Evolutionary conservation across 306 rosid genomes (phyloP).

Genomic region (Cucurbita pepo): DNA sequence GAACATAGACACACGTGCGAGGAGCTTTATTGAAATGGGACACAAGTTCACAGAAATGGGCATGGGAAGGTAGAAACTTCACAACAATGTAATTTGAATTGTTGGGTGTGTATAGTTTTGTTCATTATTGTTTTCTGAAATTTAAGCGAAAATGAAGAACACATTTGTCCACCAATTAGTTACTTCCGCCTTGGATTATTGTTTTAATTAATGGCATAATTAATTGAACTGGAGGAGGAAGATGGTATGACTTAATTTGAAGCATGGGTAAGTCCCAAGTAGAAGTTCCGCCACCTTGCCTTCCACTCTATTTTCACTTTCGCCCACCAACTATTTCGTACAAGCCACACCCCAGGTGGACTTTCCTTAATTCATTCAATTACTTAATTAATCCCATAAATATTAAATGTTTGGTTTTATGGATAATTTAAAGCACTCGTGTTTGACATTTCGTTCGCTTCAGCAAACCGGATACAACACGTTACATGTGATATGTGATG

Average conservation of each 20-base stretch:
- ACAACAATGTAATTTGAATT: no score
- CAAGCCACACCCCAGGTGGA: background rate
- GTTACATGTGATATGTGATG: no score
- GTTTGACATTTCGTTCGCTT: background rate
- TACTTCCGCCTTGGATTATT: no score
- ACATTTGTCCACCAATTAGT: no score
- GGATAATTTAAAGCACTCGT: background rate
- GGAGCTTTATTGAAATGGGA: slow-evolving; percentile 32
- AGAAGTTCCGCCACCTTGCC: background rate
- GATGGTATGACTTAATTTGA: background rate
- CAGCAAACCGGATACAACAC: no score
- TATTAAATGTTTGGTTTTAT: background rate
- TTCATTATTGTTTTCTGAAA: no score
- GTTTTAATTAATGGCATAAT: no score
- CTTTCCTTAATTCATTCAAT: no score
- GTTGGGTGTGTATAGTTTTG: background rate
- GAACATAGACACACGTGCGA: slow-evolving; percentile 5
- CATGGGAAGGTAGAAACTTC: slow-evolving; percentile 34
- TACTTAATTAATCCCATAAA: background rate
- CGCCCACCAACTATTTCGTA: background rate
- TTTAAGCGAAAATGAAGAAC: no score
- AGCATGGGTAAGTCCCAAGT: background rate
- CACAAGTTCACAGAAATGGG: slow-evolving; percentile 19
- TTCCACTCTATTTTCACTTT: background rate
- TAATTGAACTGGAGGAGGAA: background rate